Conservation (phyloP, 2,329 filamentous ascomycete genomes). For the Penicillium sp. region DNA sequence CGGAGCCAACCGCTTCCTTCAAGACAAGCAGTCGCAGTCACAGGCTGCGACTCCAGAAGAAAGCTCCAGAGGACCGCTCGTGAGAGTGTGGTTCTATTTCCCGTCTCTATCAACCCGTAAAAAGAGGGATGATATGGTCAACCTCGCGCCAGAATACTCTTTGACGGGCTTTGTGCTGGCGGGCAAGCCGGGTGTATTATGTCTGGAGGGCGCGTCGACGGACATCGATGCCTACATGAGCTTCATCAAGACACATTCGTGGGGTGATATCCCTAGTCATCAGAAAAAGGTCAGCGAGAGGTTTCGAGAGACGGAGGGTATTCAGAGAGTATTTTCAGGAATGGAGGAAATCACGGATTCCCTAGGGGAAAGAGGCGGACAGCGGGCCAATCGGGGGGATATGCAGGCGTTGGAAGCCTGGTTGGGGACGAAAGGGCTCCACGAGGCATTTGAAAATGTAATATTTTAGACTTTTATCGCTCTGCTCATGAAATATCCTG, state of each 20-base stretch:
- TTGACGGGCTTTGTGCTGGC: conserved; percentile 59
- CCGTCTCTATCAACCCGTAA: conserved; percentile 57
- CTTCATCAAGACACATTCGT: conserved; percentile 60
- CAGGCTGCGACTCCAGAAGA: background rate
- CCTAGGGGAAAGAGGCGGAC: conserved; percentile 30
- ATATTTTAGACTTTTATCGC: conserved; percentile 24
- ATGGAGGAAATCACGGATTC: conserved; percentile 37
- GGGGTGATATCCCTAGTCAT: conserved; percentile 58
- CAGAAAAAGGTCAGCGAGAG: conserved; percentile 60
- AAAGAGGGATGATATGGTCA: conserved; percentile 56
- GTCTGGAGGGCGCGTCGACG: conserved; percentile 37
- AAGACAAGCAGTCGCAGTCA: conserved; percentile 11
- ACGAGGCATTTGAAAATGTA: conserved; percentile 31
- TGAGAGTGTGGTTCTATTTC: conserved; percentile 61
- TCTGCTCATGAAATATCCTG: background rate
- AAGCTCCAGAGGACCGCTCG: conserved; percentile 28
- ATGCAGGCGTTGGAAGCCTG: conserved; percentile 35
- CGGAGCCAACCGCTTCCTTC: conserved; percentile 30
- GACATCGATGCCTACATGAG: conserved; percentile 57
- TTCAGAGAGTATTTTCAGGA: conserved; percentile 26
- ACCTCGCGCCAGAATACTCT: conserved; percentile 49
- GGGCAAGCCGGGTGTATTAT: conserved; percentile 53
- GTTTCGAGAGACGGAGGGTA: conserved; percentile 41
- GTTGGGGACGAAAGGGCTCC: conserved; percentile 24
- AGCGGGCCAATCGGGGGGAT: conserved; percentile 33